These are phyloP conservation scores for Decorospora gaudefroyi DNA, from an alignment of 2,329 filamentous ascomycete genomes.

Conservation along the genomic window DNA sequence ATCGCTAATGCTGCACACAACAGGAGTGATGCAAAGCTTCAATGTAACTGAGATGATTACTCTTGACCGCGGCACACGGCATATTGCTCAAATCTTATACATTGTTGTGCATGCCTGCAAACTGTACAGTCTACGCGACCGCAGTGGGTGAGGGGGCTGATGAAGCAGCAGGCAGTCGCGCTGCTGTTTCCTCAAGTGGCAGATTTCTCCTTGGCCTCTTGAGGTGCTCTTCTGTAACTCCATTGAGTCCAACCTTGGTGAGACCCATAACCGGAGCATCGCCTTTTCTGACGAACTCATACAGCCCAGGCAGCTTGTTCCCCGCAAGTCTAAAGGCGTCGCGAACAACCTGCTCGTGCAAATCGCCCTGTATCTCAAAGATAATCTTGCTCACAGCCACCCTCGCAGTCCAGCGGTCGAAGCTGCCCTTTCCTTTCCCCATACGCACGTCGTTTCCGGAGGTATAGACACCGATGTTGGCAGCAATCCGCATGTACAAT, in stretches of 20 bases:
- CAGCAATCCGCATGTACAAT: constrained; percentile 86
- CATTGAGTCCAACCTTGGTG: constrained; percentile 76
- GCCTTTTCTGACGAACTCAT: constrained; percentile 92
- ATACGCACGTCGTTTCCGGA: constrained; percentile 97
- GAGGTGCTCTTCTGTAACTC: constrained; percentile 79
- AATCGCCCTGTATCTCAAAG: constrained; percentile 86
- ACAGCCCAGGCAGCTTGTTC: constrained; percentile 89
- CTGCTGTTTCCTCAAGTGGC: constrained; percentile 60
- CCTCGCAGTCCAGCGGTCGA: constrained; percentile 93
- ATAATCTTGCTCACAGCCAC: constrained; percentile 89
- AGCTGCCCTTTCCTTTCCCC: constrained; percentile 98
- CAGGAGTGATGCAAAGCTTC: too few species aligned
- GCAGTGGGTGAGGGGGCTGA: constrained; percentile 14
- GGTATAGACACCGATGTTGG: constrained; percentile 93
- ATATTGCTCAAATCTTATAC: too few species aligned
- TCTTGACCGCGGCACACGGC: too few species aligned
- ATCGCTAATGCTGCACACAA: too few species aligned
- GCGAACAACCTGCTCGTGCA: constrained; percentile 92
- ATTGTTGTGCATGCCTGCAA: constrained; percentile 10
- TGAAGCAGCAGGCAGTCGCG: constrained; percentile 64
- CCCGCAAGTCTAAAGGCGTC: constrained; percentile 94
- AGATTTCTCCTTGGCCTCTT: constrained; percentile 76
- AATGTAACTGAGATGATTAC: too few species aligned
- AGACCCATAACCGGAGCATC: constrained; percentile 89
- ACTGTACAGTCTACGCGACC: constrained; percentile 15